A percentile compares a stretch with the other conserved stretches of the same genome.
Evolutionary conservation across 805 yeast genomes (phyloP).

Genomic region (Starmerella riodocensis): DNA sequence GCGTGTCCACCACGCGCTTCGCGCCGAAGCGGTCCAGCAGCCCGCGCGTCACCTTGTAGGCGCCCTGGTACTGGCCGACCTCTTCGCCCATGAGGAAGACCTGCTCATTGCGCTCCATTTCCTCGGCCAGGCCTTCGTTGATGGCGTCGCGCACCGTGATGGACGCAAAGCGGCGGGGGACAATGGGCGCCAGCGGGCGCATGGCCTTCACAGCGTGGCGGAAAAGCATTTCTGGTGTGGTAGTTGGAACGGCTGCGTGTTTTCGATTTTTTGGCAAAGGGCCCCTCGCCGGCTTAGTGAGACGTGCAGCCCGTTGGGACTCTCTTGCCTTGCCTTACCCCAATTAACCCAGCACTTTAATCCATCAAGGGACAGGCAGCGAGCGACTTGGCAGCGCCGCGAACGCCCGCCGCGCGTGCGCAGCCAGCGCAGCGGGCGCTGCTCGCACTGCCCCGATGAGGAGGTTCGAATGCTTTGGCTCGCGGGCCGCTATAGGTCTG

Average conservation of each 20-base stretch:
- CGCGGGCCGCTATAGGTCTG: no score
- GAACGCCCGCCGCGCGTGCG: no score
- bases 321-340: no score
- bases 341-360: no score
- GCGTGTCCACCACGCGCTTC: slow-evolving; percentile 86
- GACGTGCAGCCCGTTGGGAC: not conserved
- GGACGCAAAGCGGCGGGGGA: slow-evolving; percentile 17
- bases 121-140: slow-evolving; percentile 91
- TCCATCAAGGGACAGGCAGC: no score
- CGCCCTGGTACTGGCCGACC: slow-evolving; percentile 98
- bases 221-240: slow-evolving; percentile 1
- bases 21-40: slow-evolving; percentile 90
- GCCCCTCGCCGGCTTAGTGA: not conserved
- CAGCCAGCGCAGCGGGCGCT: no score
- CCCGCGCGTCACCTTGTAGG: slow-evolving; percentile 93
- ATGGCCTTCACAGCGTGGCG: slow-evolving; percentile 4
- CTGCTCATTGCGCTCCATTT: slow-evolving; percentile 85
- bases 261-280: not conserved
- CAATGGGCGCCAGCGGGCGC: slow-evolving; percentile 10
- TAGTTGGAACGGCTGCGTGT: not conserved
- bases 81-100: slow-evolving; percentile 98
- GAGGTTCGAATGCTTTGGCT: no score
- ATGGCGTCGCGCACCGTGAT: slow-evolving; percentile 95
- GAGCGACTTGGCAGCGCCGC: no score
- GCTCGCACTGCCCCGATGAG: no score